A percentile compares a stretch with the other conserved stretches of the same genome.
phyloP scores from a whole-genome alignment of 1,139 yeast genomes.

The Yamadazyma triangularis region DNA sequence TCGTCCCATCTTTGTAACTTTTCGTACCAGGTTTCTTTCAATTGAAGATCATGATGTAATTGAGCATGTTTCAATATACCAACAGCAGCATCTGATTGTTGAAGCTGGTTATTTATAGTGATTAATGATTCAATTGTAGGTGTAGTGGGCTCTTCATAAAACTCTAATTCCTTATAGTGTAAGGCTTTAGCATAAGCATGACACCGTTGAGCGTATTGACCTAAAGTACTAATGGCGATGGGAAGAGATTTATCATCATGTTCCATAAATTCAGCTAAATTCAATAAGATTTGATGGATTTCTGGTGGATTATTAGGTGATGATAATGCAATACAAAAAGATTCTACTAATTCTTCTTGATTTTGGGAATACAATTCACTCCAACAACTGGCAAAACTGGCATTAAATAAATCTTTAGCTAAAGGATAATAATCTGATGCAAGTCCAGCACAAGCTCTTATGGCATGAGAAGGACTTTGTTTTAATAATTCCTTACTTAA shows the following conservation, averaged over 20 bases:
- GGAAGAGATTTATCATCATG: slow-evolving; percentile 95
- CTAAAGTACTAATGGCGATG: slow-evolving; percentile 80
- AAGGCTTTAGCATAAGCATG: slow-evolving; percentile 98
- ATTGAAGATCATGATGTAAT: slow-evolving; percentile 83
- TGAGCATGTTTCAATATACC: slow-evolving; percentile 96
- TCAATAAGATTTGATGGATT: slow-evolving; percentile 82
- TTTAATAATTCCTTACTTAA: slow-evolving; percentile 80
- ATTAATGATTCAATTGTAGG: slow-evolving; percentile 91
- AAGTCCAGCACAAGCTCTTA: slow-evolving; percentile 87
- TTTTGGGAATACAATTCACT: slow-evolving; percentile 86
- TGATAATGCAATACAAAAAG: slow-evolving; percentile 81
- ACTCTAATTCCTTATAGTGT: slow-evolving; percentile 93
- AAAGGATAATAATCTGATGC: slow-evolving; percentile 87
- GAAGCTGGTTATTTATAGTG: slow-evolving; percentile 88
- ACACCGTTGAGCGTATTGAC: slow-evolving; percentile 90
- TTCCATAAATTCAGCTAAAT: slow-evolving; percentile 94
- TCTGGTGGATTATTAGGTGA: slow-evolving; percentile 96
- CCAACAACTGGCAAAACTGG: slow-evolving; percentile 97
- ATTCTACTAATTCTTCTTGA: slow-evolving; percentile 84
- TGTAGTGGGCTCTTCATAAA: slow-evolving; percentile 88
- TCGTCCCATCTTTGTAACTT: slow-evolving; percentile 98
- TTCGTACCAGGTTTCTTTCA: slow-evolving; percentile 97
- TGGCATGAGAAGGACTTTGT: slow-evolving; percentile 92
- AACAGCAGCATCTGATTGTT: slow-evolving; percentile 96
- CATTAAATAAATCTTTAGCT: slow-evolving; percentile 88